Evolutionary conservation across 202 grass and related monocot genomes (phyloP).

Genomic region (Brachypodium distachyon): DNA sequence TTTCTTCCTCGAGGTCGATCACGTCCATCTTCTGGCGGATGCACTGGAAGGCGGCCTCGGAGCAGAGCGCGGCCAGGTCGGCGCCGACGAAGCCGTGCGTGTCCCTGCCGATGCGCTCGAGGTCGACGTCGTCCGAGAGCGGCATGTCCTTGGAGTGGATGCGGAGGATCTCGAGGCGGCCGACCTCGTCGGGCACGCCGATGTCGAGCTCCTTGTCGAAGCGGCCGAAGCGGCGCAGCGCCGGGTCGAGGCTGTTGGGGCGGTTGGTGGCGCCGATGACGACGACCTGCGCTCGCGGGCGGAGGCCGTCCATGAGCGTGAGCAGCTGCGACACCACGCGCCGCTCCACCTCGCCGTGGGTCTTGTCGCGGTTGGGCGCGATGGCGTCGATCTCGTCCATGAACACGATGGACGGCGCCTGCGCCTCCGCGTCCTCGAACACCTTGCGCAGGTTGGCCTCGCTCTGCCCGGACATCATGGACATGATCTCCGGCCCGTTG

Average conservation of each 20-base stretch:
- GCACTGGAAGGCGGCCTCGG: no score
- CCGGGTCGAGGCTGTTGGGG: not conserved
- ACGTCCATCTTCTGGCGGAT: no score
- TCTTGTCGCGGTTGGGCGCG: constrained; percentile 27
- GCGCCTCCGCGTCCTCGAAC: constrained; percentile 14
- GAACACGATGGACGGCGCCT: constrained; percentile 23
- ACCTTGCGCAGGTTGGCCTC: constrained; percentile 11
- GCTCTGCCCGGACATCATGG: constrained; percentile 19
- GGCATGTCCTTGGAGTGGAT: no score
- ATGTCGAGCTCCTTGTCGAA: no score
- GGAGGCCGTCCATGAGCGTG: constrained; percentile 36
- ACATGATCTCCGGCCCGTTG: constrained; percentile 36
- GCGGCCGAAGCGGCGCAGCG: no score
- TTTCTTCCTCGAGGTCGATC: no score
- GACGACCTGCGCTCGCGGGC: constrained; percentile 6
- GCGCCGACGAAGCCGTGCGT: no score
- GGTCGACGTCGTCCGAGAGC: no score
- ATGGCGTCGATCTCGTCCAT: constrained; percentile 45
- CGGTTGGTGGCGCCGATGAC: not conserved
- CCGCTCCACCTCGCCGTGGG: constrained; percentile 27
- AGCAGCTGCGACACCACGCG: constrained; percentile 32
- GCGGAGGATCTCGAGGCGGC: no score
- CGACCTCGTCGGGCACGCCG: no score
- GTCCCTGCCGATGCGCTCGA: no score
- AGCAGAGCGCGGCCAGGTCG: no score